These are phyloP conservation scores for Trifolium subterraneum DNA, from an alignment of 306 rosid species.

Conservation along the genomic window DNA sequence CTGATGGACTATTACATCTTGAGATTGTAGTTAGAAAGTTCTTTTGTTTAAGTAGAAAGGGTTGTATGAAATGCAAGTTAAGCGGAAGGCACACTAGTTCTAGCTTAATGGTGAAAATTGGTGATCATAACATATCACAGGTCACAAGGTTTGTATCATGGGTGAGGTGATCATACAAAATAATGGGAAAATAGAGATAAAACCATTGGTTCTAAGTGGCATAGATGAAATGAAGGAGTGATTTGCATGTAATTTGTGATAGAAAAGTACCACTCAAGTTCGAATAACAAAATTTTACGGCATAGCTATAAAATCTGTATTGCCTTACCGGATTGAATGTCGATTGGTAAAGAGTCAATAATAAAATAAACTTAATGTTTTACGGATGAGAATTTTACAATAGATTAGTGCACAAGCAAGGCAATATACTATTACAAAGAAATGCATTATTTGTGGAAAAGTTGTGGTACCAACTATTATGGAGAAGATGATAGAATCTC, in stretches of 20 bases:
- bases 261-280: not conserved
- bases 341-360: not conserved
- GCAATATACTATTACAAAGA: not conserved
- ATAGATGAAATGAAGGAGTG: conserved; percentile 9
- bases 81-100: not conserved
- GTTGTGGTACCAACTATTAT: not conserved
- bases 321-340: not conserved
- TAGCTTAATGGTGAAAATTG: not conserved
- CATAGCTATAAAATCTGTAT: not conserved
- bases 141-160: conserved; percentile 1
- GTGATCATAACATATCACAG: conserved; percentile 6
- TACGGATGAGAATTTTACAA: not conserved
- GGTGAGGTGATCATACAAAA: conserved; percentile 1
- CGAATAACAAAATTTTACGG: not conserved
- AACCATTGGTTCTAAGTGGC: not conserved
- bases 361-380: not conserved
- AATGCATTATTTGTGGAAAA: not conserved
- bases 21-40: conserved; percentile 20
- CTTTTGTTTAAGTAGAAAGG: conserved; percentile 1
- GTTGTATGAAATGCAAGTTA: conserved; percentile 24
- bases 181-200: conserved; percentile 13
- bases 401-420: not conserved
- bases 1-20: conserved; percentile 23
- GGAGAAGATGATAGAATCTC: not conserved
- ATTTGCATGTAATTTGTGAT: not conserved